A percentile compares a stretch with the other conserved stretches of the same genome.
phyloP scores from a whole-genome alignment of 306 rosid genomes.

The Astragalus membranaceus region DNA sequence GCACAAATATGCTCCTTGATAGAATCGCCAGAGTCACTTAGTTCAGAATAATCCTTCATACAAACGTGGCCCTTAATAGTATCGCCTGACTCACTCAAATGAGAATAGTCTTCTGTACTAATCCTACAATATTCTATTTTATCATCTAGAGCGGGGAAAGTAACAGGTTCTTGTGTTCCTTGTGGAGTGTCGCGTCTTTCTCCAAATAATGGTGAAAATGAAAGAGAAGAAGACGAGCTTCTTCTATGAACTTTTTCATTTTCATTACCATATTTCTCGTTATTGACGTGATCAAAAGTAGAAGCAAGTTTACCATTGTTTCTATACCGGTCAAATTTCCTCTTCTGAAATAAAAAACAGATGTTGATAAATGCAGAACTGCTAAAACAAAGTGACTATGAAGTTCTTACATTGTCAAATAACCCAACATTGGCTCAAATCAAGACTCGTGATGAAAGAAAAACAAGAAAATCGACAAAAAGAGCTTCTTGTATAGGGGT shows the following conservation, averaged over 20 bases:
- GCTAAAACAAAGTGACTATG: background rate
- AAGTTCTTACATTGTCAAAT: background rate
- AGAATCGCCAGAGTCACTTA: too few relatives aligned
- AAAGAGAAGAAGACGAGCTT: background rate
- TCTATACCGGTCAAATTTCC: slow-evolving; percentile 9
- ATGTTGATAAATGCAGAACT: background rate
- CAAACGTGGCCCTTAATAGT: too few relatives aligned
- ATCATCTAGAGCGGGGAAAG: slow-evolving; percentile 2
- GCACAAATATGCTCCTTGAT: too few relatives aligned
- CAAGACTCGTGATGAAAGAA: too few relatives aligned
- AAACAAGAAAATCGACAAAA: too few relatives aligned
- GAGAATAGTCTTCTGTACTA: background rate
- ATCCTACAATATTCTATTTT: background rate
- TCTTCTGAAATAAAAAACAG: background rate
- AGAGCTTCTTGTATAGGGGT: too few relatives aligned
- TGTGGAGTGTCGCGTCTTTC: background rate
- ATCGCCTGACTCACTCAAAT: background rate
- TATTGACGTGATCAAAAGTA: background rate
- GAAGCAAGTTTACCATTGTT: background rate
- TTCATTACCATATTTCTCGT: background rate
- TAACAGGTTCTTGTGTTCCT: background rate
- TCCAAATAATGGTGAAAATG: background rate
- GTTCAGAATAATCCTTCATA: too few relatives aligned
- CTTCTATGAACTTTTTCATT: background rate
- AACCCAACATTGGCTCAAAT: too few relatives aligned